Evolutionary conservation across 495 filamentous ascomycete genomes (phyloP).

Genomic region (Daldinia grandis): DNA sequence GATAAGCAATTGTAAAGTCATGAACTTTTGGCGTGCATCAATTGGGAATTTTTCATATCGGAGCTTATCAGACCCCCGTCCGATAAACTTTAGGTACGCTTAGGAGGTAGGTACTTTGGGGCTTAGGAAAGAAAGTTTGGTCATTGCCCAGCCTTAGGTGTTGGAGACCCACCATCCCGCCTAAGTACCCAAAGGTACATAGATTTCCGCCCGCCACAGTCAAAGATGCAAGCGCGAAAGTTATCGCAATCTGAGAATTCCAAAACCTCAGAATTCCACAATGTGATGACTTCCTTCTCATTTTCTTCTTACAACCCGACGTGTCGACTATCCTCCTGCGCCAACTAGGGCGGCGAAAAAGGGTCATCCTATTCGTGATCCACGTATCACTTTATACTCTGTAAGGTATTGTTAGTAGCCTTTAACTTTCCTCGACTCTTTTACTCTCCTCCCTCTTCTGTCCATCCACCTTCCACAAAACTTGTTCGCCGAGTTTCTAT

Average conservation of each 20-base stretch:
- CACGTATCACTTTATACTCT: background rate
- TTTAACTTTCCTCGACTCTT: background rate
- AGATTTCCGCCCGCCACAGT: conserved; percentile 39
- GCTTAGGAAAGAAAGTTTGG: background rate
- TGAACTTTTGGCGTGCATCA: conserved; percentile 19
- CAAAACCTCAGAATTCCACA: conserved; percentile 37
- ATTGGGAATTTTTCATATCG: conserved; percentile 36
- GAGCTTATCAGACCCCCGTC: conserved; percentile 24
- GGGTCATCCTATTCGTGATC: background rate
- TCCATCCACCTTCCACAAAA: conserved; percentile 9
- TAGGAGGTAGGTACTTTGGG: conserved; percentile 12
- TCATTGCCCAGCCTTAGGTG: conserved; percentile 29
- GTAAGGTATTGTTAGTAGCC: conserved; percentile 10
- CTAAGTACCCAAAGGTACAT: background rate
- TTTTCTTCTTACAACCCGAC: conserved; percentile 13
- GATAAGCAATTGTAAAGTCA: background rate
- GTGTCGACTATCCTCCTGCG: background rate
- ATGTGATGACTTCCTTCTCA: conserved; percentile 29
- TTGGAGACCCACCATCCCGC: conserved; percentile 35
- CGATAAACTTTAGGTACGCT: conserved; percentile 10
- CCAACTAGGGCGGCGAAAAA: conserved; percentile 21
- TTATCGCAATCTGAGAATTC: conserved; percentile 42
- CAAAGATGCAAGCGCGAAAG: conserved; percentile 40
- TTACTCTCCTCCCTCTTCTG: background rate
- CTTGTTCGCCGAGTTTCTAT: background rate